Conservation (phyloP, 805 yeast species). For the Zygoascus biomembranicola region DNA sequence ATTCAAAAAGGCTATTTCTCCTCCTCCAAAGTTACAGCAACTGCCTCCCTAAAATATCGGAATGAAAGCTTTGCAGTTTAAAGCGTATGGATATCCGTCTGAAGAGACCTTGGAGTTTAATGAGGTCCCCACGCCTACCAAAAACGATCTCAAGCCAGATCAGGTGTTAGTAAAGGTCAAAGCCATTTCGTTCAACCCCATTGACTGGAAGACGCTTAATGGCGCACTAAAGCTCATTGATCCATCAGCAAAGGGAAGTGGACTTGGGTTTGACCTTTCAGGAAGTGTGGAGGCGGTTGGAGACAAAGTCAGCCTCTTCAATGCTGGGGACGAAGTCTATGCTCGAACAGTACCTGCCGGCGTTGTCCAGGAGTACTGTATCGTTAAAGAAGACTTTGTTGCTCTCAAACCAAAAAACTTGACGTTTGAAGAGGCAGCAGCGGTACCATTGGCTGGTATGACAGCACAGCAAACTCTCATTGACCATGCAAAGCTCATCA, state of each 20-base stretch:
- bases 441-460: neutral
- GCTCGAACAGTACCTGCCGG: constrained; percentile 10
- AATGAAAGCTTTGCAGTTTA: neutral
- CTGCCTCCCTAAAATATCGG: neutral
- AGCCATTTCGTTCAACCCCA: constrained; percentile 22
- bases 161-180: constrained; percentile 15
- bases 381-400: constrained; percentile 7
- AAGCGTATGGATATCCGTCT: neutral
- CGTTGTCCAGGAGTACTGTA: constrained; percentile 15
- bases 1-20: no score
- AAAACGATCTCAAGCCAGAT: neutral
- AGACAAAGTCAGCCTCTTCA: constrained; percentile 11
- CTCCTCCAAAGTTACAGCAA: no score
- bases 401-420: constrained; percentile 18
- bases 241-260: constrained; percentile 10
- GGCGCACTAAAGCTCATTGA: constrained; percentile 8
- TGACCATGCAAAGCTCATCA: neutral
- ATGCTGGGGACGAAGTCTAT: constrained; percentile 18
- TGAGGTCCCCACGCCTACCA: neutral
- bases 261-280: constrained; percentile 20
- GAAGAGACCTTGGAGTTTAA: neutral
- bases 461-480: neutral
- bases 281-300: constrained; percentile 23
- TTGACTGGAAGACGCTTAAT: constrained; percentile 16
- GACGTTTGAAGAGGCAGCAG: neutral